Base-by-base conservation (phyloP, 192 early-diverging fungal genomes). In the Coemansia erecta region DNA sequence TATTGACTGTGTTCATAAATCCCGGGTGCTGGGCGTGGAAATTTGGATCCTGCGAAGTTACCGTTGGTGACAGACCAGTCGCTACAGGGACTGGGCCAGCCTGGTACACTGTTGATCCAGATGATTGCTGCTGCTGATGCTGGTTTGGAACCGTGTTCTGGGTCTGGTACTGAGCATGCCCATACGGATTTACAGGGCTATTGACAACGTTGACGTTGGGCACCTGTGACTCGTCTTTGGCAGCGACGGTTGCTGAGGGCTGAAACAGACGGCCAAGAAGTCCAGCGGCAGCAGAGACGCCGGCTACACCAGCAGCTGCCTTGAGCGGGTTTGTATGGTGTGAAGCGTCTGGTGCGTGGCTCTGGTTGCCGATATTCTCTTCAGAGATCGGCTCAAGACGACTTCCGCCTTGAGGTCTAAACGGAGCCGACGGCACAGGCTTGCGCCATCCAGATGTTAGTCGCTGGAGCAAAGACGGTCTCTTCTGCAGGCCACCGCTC, bases 381-480 rank as follows among this genome's bases (percentile, higher is more conserved):
- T 75, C 72, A 1, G 58, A 12, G 17, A 76, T 76, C 0, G 73
- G 63, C 17, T 70, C 49, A 41, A 70, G 19, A 17, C 40, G 37
- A 4, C 31, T 44, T n/a, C 28, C 31, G 3, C 12, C n/a, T 12
- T 15, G 19, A 13, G 48, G 48, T 26, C 23, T 26, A 23, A 15
- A 24, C 24, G 31, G 52, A 0, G 56, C 57, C 39, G 18, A 52
- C 5, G 54, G 42, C 21, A 26, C 56, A 23, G 73, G 65, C n/a
- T 68, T 66, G 35, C 76, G 66, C 76, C 76, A 79, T 6, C 76
- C 76, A 8, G 62, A 51, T 0, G 76, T 79, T 31, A 79, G 56
- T 2, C 76, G 70, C 71, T 69, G 64, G 15, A 79, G 42, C 60
- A 79, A 43, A 51, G 76, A 79, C 21, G 76, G 76, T 15, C 70